A percentile compares a stretch with the other conserved stretches of the same genome.
Conservation (phyloP, 805 yeast species). For the Starmerella sirachaensis region DNA sequence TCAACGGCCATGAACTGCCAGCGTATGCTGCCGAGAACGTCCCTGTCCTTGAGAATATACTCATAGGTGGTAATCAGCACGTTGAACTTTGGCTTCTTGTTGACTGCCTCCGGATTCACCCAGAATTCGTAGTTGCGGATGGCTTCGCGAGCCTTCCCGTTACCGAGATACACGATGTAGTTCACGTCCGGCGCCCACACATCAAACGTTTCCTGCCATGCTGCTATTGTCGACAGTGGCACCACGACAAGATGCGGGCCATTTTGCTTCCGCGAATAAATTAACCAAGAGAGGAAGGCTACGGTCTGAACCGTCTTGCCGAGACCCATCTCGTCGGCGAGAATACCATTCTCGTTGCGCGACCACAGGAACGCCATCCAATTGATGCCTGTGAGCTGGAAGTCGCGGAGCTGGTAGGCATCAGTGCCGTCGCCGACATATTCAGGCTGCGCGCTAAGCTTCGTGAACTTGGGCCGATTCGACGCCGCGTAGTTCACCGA, state of each 20-base stretch:
- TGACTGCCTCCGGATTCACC: conserved; percentile 39
- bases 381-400: conserved; percentile 93
- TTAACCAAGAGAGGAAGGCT: conserved; percentile 84
- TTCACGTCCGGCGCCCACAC: conserved; percentile 95
- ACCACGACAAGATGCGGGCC: conserved; percentile 97
- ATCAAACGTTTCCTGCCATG: conserved; percentile 99
- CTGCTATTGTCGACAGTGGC: conserved; percentile 90
- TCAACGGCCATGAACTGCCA: conserved; percentile 98
- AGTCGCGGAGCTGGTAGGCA: conserved; percentile 66
- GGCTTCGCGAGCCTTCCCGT: conserved; percentile 68
- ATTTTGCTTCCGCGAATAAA: conserved; percentile 88
- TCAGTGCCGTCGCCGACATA: conserved; percentile 58
- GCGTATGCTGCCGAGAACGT: conserved; percentile 64
- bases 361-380: conserved; percentile 99
- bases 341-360: conserved; percentile 88
- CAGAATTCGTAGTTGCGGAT: conserved; percentile 81
- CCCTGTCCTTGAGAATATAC: conserved; percentile 80
- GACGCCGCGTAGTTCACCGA: conserved; percentile 61
- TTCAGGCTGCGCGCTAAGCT: conserved; percentile 72
- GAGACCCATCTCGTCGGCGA: conserved; percentile 98
- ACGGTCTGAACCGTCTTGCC: conserved; percentile 98
- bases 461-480: conserved; percentile 79
- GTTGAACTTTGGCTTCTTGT: conserved; percentile 72
- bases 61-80: conserved; percentile 91
- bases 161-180: conserved; percentile 86